Base-by-base conservation (phyloP, 768 basidiomycete species). In the Exsudoporus frostii region DNA sequence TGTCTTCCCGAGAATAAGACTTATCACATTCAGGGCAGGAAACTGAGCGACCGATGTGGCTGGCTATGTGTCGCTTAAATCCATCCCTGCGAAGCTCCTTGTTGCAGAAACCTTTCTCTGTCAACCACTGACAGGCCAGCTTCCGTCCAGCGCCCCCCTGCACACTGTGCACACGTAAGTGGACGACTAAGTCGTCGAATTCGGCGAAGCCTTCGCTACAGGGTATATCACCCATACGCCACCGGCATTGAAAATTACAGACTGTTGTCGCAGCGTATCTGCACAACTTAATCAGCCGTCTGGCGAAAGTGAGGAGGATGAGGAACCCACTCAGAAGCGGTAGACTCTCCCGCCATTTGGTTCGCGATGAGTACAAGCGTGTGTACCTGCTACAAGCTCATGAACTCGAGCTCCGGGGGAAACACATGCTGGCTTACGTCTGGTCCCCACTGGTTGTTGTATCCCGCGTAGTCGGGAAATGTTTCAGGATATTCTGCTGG, bases 121-220 rank as follows among this genome's bases (percentile, higher is more conserved):
- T 22, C 24, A 11, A 1, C 63, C 63, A 64, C 2, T 24, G 29
- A 20, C 60, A 63, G 4, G 4, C 1, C 1, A 61, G 1, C 36
- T 1, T 37, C 2, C 30, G 34, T 0, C 0, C 22, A 0, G 56
- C 56, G 0, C 43, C 0, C 0, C 63, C 63, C 1, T 30, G 52
- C 6, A 62, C 47, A 0, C 25, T 55, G 4, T 65, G 63, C 0
- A 2, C 19, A 4, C 27, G 29, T 0, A 50, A 1, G 20, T 64
- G 63, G 7, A 7, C 2, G 3, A 65, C 48, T 30, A 64, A 30
- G 0, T 39, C 34, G 5, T 48, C 4, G 9, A 62, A 59, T 2
- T 19, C 19, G 3, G 6, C 1, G n/a, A 43, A 62, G 6, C 0
- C 2, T 6, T 45, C 15, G 9, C 0, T 4, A 8, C 63, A 64